These are phyloP conservation scores for Xanthoparmelia taractica DNA, from an alignment of 495 filamentous ascomycete genomes.

Conservation along the genomic window DNA sequence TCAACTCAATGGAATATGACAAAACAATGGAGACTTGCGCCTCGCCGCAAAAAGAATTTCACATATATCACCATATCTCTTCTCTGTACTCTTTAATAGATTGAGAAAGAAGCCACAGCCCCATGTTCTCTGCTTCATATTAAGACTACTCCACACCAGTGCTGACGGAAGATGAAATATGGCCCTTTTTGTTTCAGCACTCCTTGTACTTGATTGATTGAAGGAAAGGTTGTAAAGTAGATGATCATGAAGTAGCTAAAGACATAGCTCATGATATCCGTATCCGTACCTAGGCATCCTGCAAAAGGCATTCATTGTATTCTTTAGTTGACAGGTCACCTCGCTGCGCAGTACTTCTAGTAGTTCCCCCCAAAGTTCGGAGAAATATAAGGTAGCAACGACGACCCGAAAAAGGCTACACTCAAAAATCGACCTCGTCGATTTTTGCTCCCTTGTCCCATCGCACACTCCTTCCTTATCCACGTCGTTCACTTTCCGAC, in stretches of 20 bases:
- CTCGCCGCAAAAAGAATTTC: not conserved
- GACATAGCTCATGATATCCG: not conserved
- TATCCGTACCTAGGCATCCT: not conserved
- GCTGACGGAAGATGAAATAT: not conserved
- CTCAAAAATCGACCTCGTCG: constrained; percentile 13
- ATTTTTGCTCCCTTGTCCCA: constrained; percentile 25
- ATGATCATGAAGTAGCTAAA: not conserved
- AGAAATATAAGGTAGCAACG: constrained; percentile 15
- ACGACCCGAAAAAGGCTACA: constrained; percentile 16
- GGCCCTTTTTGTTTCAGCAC: not conserved
- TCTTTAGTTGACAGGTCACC: not conserved
- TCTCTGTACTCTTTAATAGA: not conserved
- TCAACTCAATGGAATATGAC: not conserved
- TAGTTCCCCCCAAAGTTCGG: not conserved
- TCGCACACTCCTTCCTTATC: constrained; percentile 31
- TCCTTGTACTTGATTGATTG: not conserved
- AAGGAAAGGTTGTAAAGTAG: constrained; percentile 1
- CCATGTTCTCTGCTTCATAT: not conserved
- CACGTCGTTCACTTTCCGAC: constrained; percentile 33
- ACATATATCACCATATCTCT: not conserved
- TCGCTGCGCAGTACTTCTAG: not conserved
- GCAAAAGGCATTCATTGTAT: not conserved
- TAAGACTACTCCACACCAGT: too few relatives aligned
- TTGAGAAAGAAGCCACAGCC: not conserved
- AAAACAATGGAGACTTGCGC: not conserved